Conservation (phyloP, 2,329 filamentous ascomycete genomes). For the Lasiodiplodia citricola region DNA sequence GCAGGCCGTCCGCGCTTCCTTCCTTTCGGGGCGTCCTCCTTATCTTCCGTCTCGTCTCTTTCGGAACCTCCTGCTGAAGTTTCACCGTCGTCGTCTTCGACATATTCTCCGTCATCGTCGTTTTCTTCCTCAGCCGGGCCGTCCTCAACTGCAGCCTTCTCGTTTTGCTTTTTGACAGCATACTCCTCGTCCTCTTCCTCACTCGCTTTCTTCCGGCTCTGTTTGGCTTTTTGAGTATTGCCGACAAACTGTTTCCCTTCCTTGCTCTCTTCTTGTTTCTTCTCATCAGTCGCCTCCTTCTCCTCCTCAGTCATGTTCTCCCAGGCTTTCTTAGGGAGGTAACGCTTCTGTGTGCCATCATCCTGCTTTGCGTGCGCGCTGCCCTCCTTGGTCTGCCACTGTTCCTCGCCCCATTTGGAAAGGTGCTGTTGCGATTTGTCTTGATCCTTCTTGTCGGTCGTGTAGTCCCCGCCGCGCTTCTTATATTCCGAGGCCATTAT, state of each 20-base stretch:
- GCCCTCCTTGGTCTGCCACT: slow-evolving; percentile 58
- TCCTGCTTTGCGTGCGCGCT: slow-evolving; percentile 50
- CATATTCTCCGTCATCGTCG: slow-evolving; percentile 29
- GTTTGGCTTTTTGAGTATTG: slow-evolving; percentile 51
- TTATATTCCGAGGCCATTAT: slow-evolving; percentile 56
- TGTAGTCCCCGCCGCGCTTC: slow-evolving; percentile 54
- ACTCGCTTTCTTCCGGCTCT: slow-evolving; percentile 46
- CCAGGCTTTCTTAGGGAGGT: slow-evolving; percentile 56
- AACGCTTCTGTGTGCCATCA: slow-evolving; percentile 52
- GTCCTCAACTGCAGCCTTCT: slow-evolving; percentile 27
- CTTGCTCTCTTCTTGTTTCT: slow-evolving; percentile 45
- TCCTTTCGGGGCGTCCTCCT: neutral
- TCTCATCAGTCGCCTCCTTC: slow-evolving; percentile 50
- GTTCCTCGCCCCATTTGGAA: slow-evolving; percentile 53
- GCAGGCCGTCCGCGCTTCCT: slow-evolving; percentile 38
- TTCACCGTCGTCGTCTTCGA: slow-evolving; percentile 29
- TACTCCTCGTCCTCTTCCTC: slow-evolving; percentile 42
- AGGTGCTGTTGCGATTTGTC: slow-evolving; percentile 52
- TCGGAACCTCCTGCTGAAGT: slow-evolving; percentile 38
- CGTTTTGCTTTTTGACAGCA: slow-evolving; percentile 33
- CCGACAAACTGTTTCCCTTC: slow-evolving; percentile 52
- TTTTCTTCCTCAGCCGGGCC: slow-evolving; percentile 40
- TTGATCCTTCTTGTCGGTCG: slow-evolving; percentile 51
- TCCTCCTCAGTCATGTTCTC: slow-evolving; percentile 54
- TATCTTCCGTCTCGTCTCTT: slow-evolving; percentile 29